phyloP scores from a whole-genome alignment of 768 basidiomycete genomes.

The Phlegmacium glaucopus region DNA sequence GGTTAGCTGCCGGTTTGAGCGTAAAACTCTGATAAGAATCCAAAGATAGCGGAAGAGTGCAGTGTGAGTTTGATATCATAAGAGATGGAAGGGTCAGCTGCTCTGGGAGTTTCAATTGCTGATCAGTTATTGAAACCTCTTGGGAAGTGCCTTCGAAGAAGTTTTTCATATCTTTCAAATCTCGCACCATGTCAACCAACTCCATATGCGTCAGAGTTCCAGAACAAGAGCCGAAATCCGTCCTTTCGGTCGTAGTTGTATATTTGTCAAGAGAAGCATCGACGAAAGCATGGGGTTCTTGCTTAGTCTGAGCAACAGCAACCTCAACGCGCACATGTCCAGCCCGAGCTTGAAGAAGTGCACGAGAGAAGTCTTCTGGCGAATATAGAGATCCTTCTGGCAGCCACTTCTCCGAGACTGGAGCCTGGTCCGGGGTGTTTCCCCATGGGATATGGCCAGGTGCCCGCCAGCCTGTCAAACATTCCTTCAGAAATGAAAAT shows the following conservation, averaged over 20 bases:
- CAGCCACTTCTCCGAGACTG: constrained; percentile 23
- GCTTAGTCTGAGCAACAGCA: neutral
- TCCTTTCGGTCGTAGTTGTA: neutral
- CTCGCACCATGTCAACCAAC: constrained; percentile 37
- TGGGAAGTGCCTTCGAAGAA: constrained; percentile 32
- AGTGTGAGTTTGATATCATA: constrained; percentile 41
- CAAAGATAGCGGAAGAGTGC: constrained; percentile 32
- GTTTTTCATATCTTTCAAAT: constrained; percentile 35
- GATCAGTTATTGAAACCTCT: constrained; percentile 10
- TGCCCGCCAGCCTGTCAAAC: constrained; percentile 23
- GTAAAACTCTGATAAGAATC: constrained; percentile 28
- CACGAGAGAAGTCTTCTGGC: constrained; percentile 25
- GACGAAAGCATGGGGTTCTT: too few species aligned
- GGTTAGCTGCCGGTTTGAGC: constrained; percentile 12
- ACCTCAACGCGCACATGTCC: neutral
- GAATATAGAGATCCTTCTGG: constrained; percentile 40
- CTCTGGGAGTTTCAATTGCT: constrained; percentile 10
- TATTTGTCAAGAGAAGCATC: neutral
- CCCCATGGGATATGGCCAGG: constrained; percentile 42
- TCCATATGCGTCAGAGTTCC: constrained; percentile 31
- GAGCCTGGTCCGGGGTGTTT: constrained; percentile 12
- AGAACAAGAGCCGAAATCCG: neutral
- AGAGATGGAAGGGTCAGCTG: constrained; percentile 28
- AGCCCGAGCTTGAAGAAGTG: constrained; percentile 8
- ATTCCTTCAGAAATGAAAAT: constrained; percentile 18